Evolutionary conservation across 2,329 filamentous ascomycete species (phyloP).

Genomic region (Cladosporium sp.): DNA sequence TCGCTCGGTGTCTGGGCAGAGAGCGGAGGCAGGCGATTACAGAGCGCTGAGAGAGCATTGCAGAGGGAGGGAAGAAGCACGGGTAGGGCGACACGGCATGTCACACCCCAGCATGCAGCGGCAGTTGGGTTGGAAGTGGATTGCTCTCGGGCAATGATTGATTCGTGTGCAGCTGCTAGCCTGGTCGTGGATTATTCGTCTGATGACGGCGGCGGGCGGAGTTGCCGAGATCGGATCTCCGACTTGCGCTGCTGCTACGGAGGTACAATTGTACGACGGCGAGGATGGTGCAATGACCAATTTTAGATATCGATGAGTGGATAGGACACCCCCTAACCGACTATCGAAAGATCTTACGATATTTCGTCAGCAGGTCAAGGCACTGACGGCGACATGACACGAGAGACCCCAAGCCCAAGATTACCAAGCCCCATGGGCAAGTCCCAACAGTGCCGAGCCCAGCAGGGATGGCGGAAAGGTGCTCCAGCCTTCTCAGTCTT

Average conservation of each 20-base stretch:
- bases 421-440: conserved; percentile 1
- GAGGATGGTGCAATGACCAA: too few relatives aligned
- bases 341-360: too few relatives aligned
- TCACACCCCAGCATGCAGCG: conserved; percentile 5
- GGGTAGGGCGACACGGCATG: conserved; percentile 6
- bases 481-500: too few relatives aligned
- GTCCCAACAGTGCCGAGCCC: not conserved
- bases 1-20: not conserved
- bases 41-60: conserved; percentile 4
- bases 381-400: not conserved
- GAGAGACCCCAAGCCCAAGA: not conserved
- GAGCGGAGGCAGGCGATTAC: not conserved
- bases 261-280: too few relatives aligned
- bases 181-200: not conserved
- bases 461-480: not conserved
- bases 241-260: not conserved
- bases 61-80: not conserved
- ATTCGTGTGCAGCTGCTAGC: conserved; percentile 1
- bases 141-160: not conserved
- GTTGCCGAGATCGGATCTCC: conserved; percentile 2
- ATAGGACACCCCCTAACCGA: too few relatives aligned
- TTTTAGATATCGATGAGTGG: not conserved
- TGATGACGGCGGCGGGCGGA: not conserved
- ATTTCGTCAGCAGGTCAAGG: not conserved
- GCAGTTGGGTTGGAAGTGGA: conserved; percentile 10